Evolutionary conservation across 1,139 yeast genomes (phyloP).

Genomic region (Eremothecium cymbalariae): DNA sequence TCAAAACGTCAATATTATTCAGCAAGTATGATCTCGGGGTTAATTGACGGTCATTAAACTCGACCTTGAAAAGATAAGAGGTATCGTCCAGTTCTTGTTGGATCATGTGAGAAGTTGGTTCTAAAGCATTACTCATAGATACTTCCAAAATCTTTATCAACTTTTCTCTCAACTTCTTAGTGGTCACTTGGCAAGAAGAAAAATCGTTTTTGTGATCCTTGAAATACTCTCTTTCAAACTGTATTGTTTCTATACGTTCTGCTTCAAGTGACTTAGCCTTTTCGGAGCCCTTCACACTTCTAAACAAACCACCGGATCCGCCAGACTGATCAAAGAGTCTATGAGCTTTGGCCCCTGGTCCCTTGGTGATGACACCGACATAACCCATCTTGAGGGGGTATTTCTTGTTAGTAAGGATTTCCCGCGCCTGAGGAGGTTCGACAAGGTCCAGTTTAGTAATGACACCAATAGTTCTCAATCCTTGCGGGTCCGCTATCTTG

Average conservation of each 20-base stretch:
- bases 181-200: constrained; percentile 63
- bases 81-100: constrained; percentile 92
- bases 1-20: constrained; percentile 79
- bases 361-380: constrained; percentile 88
- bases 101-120: constrained; percentile 80
- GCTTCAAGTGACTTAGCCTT: constrained; percentile 9
- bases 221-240: constrained; percentile 54
- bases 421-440: constrained; percentile 62
- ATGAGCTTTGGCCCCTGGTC: constrained; percentile 38
- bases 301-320: constrained; percentile 30
- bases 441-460: constrained; percentile 89
- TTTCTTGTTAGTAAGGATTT: constrained; percentile 61
- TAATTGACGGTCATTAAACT: constrained; percentile 85
- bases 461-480: constrained; percentile 93
- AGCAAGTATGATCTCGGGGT: constrained; percentile 94
- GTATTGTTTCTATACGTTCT: constrained; percentile 45
- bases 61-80: constrained; percentile 87
- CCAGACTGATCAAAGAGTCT: constrained; percentile 15
- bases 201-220: constrained; percentile 54
- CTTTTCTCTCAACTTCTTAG: constrained; percentile 66
- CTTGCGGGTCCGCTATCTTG: constrained; percentile 85
- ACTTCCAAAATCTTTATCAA: constrained; percentile 79
- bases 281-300: constrained; percentile 25
- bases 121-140: constrained; percentile 82
- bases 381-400: constrained; percentile 94